Percentiles rank a stretch among this genome's conserved stretches.
Evolutionary conservation across 2,329 filamentous ascomycete species (phyloP).

Genomic region (Arthrocladium fulminans): DNA sequence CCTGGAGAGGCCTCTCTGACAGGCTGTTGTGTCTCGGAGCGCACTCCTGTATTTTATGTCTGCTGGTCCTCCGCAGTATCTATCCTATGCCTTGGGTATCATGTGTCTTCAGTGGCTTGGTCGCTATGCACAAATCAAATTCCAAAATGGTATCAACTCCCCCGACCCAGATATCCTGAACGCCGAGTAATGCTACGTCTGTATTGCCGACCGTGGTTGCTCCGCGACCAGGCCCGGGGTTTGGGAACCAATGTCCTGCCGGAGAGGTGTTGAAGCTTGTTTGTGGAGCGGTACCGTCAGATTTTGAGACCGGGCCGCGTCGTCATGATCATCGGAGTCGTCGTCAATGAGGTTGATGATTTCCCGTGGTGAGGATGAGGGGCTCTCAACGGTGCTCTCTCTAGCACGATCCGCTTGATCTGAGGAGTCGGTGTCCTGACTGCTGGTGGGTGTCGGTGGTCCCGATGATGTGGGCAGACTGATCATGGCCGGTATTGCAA

Average conservation of each 20-base stretch:
- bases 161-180: constrained; percentile 6
- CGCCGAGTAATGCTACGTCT: constrained; percentile 9
- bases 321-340: neutral
- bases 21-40: neutral
- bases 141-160: constrained; percentile 1
- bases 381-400: neutral
- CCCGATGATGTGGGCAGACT: constrained; percentile 8
- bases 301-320: neutral
- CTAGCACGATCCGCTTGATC: constrained; percentile 8
- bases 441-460: constrained; percentile 17
- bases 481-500: neutral
- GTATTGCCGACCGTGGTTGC: constrained; percentile 20
- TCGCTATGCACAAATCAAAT: constrained; percentile 8
- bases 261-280: neutral
- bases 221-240: constrained; percentile 11
- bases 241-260: neutral
- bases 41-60: constrained; percentile 1
- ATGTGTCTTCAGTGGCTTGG: neutral
- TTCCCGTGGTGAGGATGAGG: constrained; percentile 3
- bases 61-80: neutral
- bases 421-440: constrained; percentile 20
- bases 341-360: constrained; percentile 3
- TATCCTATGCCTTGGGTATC: constrained; percentile 8
- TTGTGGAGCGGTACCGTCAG: neutral
- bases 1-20: neutral